Evolutionary conservation across 257 asterid species (phyloP).

Genomic region (Phtheirospermum japonicum): DNA sequence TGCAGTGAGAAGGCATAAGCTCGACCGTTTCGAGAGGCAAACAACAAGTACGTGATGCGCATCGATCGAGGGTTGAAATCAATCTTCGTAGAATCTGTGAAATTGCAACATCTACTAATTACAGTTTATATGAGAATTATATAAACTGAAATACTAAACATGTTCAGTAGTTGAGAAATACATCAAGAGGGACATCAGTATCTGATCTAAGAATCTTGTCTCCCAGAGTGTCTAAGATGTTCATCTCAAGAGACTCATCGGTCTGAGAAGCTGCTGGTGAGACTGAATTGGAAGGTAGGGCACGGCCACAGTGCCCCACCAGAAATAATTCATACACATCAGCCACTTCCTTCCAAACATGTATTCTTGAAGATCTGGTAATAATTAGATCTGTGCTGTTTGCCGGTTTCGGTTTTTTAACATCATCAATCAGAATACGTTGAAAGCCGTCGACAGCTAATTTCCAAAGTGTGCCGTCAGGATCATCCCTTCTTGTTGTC

Average conservation of each 20-base stretch:
- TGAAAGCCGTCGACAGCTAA: conserved; percentile 88
- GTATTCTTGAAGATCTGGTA: conserved; percentile 59
- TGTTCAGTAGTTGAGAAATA: conserved; percentile 38
- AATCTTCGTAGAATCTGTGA: conserved; percentile 71
- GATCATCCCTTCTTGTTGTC: conserved; percentile 94
- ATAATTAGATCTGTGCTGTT: conserved; percentile 36
- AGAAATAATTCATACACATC: conserved; percentile 86
- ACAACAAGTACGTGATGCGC: conserved; percentile 93
- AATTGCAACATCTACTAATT: conserved; percentile 25
- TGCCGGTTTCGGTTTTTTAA: conserved; percentile 40
- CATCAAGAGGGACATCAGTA: conserved; percentile 74
- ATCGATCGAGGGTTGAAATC: conserved; percentile 81
- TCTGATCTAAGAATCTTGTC: conserved; percentile 73
- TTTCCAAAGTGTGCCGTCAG: conserved; percentile 95
- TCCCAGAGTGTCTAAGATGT: conserved; percentile 71
- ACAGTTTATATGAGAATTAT: conserved; percentile 9
- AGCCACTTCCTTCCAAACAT: conserved; percentile 92
- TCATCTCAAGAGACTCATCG: conserved; percentile 82
- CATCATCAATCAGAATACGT: conserved; percentile 59
- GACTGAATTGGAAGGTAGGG: conserved; percentile 67
- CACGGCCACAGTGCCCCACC: conserved; percentile 96
- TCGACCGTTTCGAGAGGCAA: conserved; percentile 94
- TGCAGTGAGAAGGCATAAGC: conserved; percentile 95
- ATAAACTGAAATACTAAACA: not conserved
- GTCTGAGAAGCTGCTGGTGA: conserved; percentile 56